These are phyloP conservation scores for Russula compacta DNA, from an alignment of 768 basidiomycete species.

Conservation along the genomic window DNA sequence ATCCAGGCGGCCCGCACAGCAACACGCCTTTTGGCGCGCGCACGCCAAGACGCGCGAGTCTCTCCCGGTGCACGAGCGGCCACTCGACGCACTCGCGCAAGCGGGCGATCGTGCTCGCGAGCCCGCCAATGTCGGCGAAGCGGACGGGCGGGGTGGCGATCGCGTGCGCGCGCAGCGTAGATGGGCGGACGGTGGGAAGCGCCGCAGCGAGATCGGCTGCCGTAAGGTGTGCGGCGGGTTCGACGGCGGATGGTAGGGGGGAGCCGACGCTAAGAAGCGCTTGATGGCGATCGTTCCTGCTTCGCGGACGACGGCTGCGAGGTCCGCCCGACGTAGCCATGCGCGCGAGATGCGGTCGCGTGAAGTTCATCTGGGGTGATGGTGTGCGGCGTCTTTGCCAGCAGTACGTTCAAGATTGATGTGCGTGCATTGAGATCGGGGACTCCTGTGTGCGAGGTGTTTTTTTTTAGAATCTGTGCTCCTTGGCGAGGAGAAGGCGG, in stretches of 20 bases:
- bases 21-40: slow-evolving; percentile 83
- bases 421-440: slow-evolving; percentile 81
- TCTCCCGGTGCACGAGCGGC: slow-evolving; percentile 82
- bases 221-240: slow-evolving; percentile 24
- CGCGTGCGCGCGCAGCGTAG: slow-evolving; percentile 90
- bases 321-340: slow-evolving; percentile 98
- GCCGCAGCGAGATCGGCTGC: slow-evolving; percentile 64
- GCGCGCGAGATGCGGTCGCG: slow-evolving; percentile 64
- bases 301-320: slow-evolving; percentile 85
- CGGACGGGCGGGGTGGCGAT: slow-evolving; percentile 74
- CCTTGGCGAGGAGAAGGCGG: neutral
- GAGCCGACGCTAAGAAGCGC: slow-evolving; percentile 45
- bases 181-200: slow-evolving; percentile 76
- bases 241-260: slow-evolving; percentile 15
- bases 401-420: slow-evolving; percentile 79
- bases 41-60: slow-evolving; percentile 82
- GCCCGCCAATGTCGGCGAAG: slow-evolving; percentile 89
- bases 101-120: slow-evolving; percentile 69
- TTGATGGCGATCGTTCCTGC: slow-evolving; percentile 91
- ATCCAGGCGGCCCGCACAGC: slow-evolving; percentile 94
- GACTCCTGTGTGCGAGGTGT: slow-evolving; percentile 45
- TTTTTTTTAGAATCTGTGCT: neutral
- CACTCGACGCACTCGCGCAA: slow-evolving; percentile 90
- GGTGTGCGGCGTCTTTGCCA: slow-evolving; percentile 70
- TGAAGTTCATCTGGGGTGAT: slow-evolving; percentile 54